Base-by-base conservation (phyloP, 1,139 yeast species). In the Meyerozyma smithsonii region DNA sequence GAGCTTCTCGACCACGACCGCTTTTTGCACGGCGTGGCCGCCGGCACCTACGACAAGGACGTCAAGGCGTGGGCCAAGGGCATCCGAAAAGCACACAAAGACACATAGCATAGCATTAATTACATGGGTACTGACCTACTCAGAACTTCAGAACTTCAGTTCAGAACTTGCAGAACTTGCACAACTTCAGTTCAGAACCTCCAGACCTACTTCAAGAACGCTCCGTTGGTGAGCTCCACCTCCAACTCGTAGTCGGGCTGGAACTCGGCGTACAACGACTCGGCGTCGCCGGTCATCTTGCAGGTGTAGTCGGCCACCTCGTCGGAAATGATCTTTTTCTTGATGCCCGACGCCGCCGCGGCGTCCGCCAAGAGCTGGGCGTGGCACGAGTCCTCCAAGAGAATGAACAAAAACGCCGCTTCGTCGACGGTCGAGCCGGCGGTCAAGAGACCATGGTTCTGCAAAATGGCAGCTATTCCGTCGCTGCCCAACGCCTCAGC, bases 381-480 rank as follows among this genome's bases (percentile, higher is more conserved):
- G 52, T 84, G 76, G 56, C 95, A 85, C 8, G 78, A 60, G 52
- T 76, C 74, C 55, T 85, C 95, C 56, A 58, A 46, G 45, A 83
- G 64, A 0, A 81, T 73, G 59, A 79, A 85, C 44, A 84, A 59
- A 53, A 79, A 81, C 3, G 92, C 92, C 3, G 95, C 95, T 62
- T 85, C 95, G 54, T 84, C 95, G 8, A 85, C 86, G 1, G 90
- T 84, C 26, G 64, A 48, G 8, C 95, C 95, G 4, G 82, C 86
- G 1, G 95, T 85, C 48, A 86, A 60, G 32, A 85, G 69, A 11
- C 95, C 95, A 55, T 86, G 95, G 62, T 84, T 86, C 55, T 79
- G 84, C 50, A 86, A 69, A 48, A 86, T 81, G 20, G 81, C 74
- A 4, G 77, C 85, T 46, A 79, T 78, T 36, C 80, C 80, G 42